Base-by-base conservation (phyloP, 2,329 filamentous ascomycete genomes). In the Penicillium vulpinum region DNA sequence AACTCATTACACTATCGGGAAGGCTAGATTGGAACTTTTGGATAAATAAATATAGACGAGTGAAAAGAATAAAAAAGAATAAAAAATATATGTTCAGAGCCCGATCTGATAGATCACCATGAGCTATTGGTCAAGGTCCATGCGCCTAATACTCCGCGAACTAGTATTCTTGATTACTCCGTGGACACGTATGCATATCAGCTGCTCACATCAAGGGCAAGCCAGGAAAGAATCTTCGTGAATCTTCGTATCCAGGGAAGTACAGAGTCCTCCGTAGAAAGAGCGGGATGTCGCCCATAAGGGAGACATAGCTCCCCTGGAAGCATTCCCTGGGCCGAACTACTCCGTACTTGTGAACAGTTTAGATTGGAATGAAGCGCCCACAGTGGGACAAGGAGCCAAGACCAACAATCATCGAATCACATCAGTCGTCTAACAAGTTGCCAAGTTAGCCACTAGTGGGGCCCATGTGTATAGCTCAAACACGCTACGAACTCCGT, bases 401-500 rank as follows among this genome's bases (percentile, higher is more conserved):
- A 24, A 39, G 21, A 22, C 7, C 21, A 40, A 10, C 21, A 40
- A 10, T 40, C 16, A 28, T 48, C 41, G 24, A 46, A 48, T 54
- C 53, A 50, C 5, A 53, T 43, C 8, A 39, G 7, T 11, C 11
- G n/a, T 29, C 13, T 16, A 28, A 18, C 35, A 16, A 51, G 26
- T 54, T 57, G 60, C 63, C 66, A 67, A 68, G 60, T 58, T 65
- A 65, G 58, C 65, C 64, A 61, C 63, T 59, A 44, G 68, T 67
- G 68, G 67, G 62, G 62, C 60, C 26, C 35, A 18, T 21, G 48
- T 58, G 54, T 70, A 45, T 70, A 70, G 61, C 64, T 71, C 69
- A 71, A 72, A 72, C 70, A 63, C 69, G 60, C 69, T 68, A 70
- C 54, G 62, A 68, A 61, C 64, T 60, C 60, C 43, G 49, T 26